phyloP scores from a whole-genome alignment of 805 yeast species.

The Wickerhamomyces ciferrii region DNA sequence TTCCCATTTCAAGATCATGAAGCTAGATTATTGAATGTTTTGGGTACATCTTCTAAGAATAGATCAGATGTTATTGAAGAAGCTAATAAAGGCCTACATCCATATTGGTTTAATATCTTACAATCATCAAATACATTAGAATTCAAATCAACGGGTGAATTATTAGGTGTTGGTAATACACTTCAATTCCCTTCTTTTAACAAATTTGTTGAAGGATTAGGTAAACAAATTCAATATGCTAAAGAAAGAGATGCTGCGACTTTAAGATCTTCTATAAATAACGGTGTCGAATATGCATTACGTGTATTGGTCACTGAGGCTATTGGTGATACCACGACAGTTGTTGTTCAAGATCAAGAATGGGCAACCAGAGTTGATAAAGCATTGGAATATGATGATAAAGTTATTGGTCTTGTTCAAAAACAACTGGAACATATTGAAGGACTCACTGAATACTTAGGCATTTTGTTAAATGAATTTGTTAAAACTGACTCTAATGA shows the following conservation, averaged over 20 bases:
- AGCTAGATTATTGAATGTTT: conserved; percentile 61
- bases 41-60: conserved; percentile 55
- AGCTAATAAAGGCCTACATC: conserved; percentile 74
- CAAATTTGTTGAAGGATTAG: conserved; percentile 28
- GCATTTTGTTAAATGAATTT: conserved; percentile 33
- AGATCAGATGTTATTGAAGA: conserved; percentile 77
- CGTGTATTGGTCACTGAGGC: conserved; percentile 66
- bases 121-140: conserved; percentile 39
- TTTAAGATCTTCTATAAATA: conserved; percentile 27
- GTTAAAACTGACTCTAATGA: conserved; percentile 13
- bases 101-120: conserved; percentile 65
- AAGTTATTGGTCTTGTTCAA: conserved; percentile 32
- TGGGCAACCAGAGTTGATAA: conserved; percentile 70
- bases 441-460: conserved; percentile 21
- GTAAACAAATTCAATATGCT: conserved; percentile 20
- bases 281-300: conserved; percentile 48
- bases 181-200: conserved; percentile 52
- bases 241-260: conserved; percentile 20
- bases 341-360: conserved; percentile 62
- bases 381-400: conserved; percentile 57
- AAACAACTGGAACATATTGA: conserved; percentile 15
- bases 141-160: conserved; percentile 37
- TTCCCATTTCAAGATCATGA: conserved; percentile 64
- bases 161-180: conserved; percentile 33
- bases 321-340: conserved; percentile 42